Percentiles rank a stretch among this genome's conserved stretches.
Conservation (phyloP, 139 green algal genomes). For the Chara braunii region DNA sequence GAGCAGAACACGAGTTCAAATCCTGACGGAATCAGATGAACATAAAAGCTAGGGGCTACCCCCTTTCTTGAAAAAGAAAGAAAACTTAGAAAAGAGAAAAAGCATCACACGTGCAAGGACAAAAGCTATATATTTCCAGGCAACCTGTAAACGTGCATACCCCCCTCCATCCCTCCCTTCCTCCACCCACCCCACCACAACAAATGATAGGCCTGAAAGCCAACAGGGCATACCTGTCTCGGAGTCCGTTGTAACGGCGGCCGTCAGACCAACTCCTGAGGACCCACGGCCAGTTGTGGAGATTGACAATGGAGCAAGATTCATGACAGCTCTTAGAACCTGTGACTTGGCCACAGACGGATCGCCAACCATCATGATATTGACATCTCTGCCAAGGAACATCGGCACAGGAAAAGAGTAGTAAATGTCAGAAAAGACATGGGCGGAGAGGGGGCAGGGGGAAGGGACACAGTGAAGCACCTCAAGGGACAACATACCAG, state of each 20-base stretch:
- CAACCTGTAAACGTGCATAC: no score
- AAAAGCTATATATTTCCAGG: no score
- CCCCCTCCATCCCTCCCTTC: no score
- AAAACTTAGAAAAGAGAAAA: no score
- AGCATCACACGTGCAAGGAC: no score
- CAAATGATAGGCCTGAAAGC: no score
- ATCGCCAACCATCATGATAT: conserved; percentile 84
- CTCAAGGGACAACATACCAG: no score
- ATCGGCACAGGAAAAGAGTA: neutral
- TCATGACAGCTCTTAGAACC: conserved; percentile 90
- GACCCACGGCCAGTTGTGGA: conserved; percentile 91
- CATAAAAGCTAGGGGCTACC: no score
- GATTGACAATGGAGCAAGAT: conserved; percentile 79
- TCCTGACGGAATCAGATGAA: no score
- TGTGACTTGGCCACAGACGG: conserved; percentile 93
- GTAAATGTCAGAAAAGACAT: conserved; percentile 6
- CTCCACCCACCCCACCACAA: no score
- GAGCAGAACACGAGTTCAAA: no score
- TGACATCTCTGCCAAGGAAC: conserved; percentile 71
- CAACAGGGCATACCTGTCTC: conserved; percentile 80
- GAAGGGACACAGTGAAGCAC: neutral
- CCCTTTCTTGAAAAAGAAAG: no score
- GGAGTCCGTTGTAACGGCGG: conserved; percentile 83
- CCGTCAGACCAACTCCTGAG: conserved; percentile 93
- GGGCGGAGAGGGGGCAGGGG: neutral